These are phyloP conservation scores for Candida hungchunana DNA, from an alignment of 805 yeast species.

Conservation along the genomic window DNA sequence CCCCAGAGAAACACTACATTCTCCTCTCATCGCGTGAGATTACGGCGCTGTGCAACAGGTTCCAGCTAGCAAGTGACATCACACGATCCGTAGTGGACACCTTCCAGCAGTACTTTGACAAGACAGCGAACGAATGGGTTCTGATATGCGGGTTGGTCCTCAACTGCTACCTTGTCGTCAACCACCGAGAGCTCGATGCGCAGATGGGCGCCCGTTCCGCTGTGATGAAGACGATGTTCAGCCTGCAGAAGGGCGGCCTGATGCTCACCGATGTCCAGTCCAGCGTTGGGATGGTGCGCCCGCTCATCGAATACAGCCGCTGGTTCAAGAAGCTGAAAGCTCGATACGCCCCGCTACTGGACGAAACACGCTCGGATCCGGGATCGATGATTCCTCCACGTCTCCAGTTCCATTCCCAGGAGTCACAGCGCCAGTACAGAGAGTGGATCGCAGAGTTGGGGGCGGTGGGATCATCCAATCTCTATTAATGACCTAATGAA, in stretches of 20 bases:
- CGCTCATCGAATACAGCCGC: constrained; percentile 48
- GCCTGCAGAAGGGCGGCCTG: constrained; percentile 50
- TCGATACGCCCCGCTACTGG: constrained; percentile 31
- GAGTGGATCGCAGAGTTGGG: no score
- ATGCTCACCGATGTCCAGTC: constrained; percentile 44
- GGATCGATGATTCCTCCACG: constrained; percentile 31
- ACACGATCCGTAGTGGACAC: constrained; percentile 48
- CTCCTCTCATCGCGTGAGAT: constrained; percentile 39
- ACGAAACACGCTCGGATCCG: constrained; percentile 10
- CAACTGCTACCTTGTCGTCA: constrained; percentile 52
- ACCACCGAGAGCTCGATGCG: constrained; percentile 39
- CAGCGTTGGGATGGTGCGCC: constrained; percentile 51
- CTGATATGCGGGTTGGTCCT: constrained; percentile 63
- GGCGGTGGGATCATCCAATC: no score
- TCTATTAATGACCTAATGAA: no score
- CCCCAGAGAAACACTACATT: constrained; percentile 27
- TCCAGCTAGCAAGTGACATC: constrained; percentile 52
- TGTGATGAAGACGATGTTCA: constrained; percentile 47
- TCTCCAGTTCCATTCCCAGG: constrained; percentile 19
- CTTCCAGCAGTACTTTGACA: constrained; percentile 45
- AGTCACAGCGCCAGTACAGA: neutral
- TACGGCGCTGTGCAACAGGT: constrained; percentile 53
- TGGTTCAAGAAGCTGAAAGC: constrained; percentile 60
- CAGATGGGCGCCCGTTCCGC: constrained; percentile 47
- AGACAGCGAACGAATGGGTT: constrained; percentile 63